phyloP scores from a whole-genome alignment of 2,329 filamentous ascomycete genomes.

The Colletotrichum musicola region DNA sequence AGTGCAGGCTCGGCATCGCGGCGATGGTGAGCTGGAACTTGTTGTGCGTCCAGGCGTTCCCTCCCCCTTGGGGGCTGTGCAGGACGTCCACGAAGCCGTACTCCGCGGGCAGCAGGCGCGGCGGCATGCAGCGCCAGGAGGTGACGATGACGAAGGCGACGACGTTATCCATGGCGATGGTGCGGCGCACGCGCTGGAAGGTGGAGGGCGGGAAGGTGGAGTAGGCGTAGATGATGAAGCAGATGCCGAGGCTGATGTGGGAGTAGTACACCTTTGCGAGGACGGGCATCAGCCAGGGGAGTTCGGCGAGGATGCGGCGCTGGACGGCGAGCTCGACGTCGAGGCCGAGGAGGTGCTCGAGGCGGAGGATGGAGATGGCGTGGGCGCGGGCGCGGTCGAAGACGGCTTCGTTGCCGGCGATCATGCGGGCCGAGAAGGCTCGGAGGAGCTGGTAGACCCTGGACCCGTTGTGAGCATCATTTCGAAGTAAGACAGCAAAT shows the following conservation, averaged over 20 bases:
- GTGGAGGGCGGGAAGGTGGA: conserved; percentile 55
- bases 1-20: conserved; percentile 63
- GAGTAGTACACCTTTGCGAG: conserved; percentile 59
- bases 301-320: conserved; percentile 51
- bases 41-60: conserved; percentile 58
- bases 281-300: conserved; percentile 52
- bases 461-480: neutral
- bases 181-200: conserved; percentile 58
- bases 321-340: conserved; percentile 57
- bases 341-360: conserved; percentile 53
- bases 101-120: conserved; percentile 58
- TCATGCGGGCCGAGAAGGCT: conserved; percentile 56
- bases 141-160: conserved; percentile 62
- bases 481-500: too few species aligned
- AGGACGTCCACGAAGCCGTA: conserved; percentile 63
- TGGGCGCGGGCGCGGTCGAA: conserved; percentile 54
- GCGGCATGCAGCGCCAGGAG: conserved; percentile 61
- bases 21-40: conserved; percentile 61
- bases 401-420: conserved; percentile 52
- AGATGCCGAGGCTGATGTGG: conserved; percentile 59
- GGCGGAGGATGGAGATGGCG: conserved; percentile 53
- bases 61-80: conserved; percentile 47
- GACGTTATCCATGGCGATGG: conserved; percentile 61
- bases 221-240: conserved; percentile 62
- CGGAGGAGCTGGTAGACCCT: conserved; percentile 59